Evolutionary conservation across 2,329 filamentous ascomycete species (phyloP).

Genomic region (Xylaria sp.): DNA sequence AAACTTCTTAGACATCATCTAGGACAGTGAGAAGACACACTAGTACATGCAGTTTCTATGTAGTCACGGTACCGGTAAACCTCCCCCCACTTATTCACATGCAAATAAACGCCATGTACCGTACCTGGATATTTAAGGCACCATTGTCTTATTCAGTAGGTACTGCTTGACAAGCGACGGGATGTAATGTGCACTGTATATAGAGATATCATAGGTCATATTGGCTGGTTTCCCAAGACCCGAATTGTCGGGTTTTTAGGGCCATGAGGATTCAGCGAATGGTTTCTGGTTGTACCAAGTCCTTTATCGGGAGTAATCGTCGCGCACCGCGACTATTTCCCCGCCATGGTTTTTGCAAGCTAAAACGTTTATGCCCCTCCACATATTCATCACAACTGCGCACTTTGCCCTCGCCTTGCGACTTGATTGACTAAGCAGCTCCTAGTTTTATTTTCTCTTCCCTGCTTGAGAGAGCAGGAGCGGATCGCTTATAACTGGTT

Average conservation of each 20-base stretch:
- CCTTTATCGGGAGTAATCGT: constrained; percentile 13
- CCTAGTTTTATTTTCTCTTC: not conserved
- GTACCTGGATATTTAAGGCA: too few relatives aligned
- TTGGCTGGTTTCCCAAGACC: not conserved
- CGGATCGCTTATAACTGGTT: not conserved
- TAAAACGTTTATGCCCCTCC: constrained; percentile 31
- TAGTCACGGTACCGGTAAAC: too few relatives aligned
- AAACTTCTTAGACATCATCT: too few relatives aligned
- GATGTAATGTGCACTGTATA: too few relatives aligned
- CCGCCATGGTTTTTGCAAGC: constrained; percentile 30
- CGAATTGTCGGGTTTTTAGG: not conserved
- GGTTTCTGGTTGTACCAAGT: not conserved
- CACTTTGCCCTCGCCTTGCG: constrained; percentile 12
- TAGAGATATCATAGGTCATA: not conserved
- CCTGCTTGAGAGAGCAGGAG: not conserved
- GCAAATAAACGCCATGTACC: not conserved
- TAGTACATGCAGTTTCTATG: too few relatives aligned
- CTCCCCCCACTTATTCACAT: constrained; percentile 14
- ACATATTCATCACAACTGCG: constrained; percentile 15
- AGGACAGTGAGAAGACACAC: too few relatives aligned
- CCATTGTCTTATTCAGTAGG: too few relatives aligned
- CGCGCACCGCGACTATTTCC: constrained; percentile 30
- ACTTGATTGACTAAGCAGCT: constrained; percentile 4
- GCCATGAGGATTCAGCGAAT: not conserved
- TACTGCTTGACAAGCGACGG: too few relatives aligned